Evolutionary conservation across 441 rosid genomes (phyloP).

Genomic region (Viola pubescens): DNA sequence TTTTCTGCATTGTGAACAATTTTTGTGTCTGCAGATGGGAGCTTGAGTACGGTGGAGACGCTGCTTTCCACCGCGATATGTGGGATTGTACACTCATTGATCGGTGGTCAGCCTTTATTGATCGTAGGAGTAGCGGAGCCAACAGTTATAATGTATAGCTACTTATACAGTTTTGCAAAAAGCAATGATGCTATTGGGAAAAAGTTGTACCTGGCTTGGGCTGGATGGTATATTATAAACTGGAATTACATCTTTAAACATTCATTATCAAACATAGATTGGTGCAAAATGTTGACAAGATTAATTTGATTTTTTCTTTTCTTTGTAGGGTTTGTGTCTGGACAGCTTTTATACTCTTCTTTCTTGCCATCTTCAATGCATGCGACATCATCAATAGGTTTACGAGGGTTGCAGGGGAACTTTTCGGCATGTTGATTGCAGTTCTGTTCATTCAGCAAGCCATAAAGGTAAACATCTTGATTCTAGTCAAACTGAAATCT

Average conservation of each 20-base stretch:
- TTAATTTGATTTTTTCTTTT: not conserved
- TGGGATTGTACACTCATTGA: conserved; percentile 32
- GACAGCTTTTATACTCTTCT: conserved; percentile 32
- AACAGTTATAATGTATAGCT: conserved; percentile 35
- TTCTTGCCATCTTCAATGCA: conserved; percentile 37
- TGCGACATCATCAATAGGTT: conserved; percentile 28
- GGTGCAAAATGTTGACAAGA: not conserved
- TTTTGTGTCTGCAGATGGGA: conserved; percentile 23
- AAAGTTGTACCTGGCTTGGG: conserved; percentile 36
- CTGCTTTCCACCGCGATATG: conserved; percentile 37
- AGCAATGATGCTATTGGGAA: conserved; percentile 11
- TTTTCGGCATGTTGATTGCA: conserved; percentile 41
- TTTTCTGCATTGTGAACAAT: not conserved
- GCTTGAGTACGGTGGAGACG: conserved; percentile 33
- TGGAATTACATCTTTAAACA: not conserved
- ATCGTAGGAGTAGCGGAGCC: conserved; percentile 40
- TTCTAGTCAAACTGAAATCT: not conserved
- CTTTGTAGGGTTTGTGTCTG: conserved; percentile 37
- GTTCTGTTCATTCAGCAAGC: conserved; percentile 41
- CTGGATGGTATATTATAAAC: conserved; percentile 26
- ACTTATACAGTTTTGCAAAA: conserved; percentile 31
- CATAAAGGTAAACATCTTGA: conserved; percentile 20
- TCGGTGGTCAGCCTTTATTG: conserved; percentile 39
- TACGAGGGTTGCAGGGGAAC: conserved; percentile 41
- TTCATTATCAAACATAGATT: not conserved